Evolutionary conservation across 129 eudicot genomes (phyloP).

Genomic region (Flaveria brownii): DNA sequence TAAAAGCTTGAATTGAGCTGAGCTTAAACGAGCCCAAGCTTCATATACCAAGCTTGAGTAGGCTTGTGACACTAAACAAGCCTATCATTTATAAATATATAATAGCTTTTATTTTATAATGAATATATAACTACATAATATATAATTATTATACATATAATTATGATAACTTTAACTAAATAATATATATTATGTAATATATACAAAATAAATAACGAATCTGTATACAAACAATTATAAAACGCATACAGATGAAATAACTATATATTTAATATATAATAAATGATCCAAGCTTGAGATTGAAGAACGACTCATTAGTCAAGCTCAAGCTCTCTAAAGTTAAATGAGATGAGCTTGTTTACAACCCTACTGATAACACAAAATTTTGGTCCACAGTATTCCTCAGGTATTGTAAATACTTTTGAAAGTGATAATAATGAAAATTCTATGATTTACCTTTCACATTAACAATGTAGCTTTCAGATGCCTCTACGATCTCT

Average conservation of each 20-base stretch:
- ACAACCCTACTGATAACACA: background rate
- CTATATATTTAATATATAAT: background rate
- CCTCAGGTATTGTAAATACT: background rate
- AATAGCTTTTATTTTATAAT: background rate
- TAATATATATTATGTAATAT: background rate
- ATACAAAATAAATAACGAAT: background rate
- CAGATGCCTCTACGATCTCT: slow-evolving; percentile 40
- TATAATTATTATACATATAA: background rate
- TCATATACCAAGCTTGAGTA: background rate
- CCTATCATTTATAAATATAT: background rate
- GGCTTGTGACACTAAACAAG: background rate
- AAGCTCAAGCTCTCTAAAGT: background rate
- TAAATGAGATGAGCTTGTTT: background rate
- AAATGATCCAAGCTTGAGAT: background rate
- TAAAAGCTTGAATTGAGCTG: background rate
- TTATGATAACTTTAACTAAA: background rate
- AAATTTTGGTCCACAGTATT: background rate
- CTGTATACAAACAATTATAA: background rate
- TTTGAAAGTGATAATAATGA: background rate
- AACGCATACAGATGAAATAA: background rate
- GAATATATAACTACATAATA: background rate
- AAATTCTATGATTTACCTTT: slow-evolving; percentile 48
- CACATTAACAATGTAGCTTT: slow-evolving; percentile 36
- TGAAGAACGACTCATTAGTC: background rate
- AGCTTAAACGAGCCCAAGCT: background rate